phyloP scores from a whole-genome alignment of 768 basidiomycete genomes.

The Ramaria rubella region DNA sequence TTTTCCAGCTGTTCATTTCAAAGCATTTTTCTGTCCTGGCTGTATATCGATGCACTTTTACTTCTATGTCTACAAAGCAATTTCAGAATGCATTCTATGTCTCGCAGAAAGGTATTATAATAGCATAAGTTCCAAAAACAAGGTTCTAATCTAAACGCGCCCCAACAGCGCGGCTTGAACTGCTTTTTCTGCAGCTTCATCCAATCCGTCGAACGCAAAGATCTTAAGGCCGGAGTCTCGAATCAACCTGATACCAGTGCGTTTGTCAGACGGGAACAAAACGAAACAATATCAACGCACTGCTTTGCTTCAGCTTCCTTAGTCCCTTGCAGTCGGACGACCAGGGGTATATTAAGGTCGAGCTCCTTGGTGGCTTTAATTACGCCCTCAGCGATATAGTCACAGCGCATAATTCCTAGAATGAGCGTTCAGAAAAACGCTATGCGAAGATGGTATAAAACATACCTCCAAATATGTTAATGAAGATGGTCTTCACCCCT shows the following conservation, averaged over 20 bases:
- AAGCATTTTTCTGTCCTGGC: not conserved
- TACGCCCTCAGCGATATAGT: constrained; percentile 96
- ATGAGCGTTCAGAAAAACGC: constrained; percentile 5
- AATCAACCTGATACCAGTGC: constrained; percentile 67
- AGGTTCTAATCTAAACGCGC: not conserved
- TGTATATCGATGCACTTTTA: constrained; percentile 3
- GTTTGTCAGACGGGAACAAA: constrained; percentile 9
- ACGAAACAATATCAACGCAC: constrained; percentile 41
- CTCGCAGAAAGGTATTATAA: not conserved
- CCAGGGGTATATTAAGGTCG: constrained; percentile 72
- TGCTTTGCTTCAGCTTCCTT: constrained; percentile 94
- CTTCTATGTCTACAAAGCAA: not conserved
- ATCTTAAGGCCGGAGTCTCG: constrained; percentile 88
- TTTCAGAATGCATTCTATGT: not conserved
- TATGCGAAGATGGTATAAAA: not conserved
- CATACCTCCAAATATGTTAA: constrained; percentile 91
- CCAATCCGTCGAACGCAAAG: constrained; percentile 85
- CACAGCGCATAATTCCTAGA: constrained; percentile 94
- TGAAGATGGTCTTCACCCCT: constrained; percentile 96
- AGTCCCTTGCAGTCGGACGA: constrained; percentile 95
- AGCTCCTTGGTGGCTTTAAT: constrained; percentile 97
- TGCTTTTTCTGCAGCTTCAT: constrained; percentile 82
- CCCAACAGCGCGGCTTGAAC: constrained; percentile 51
- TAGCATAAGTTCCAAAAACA: not conserved
- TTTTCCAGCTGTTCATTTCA: not conserved